A percentile compares a stretch with the other conserved stretches of the same genome.
These are phyloP conservation scores for Nicotiana tomentosiformis DNA, from an alignment of 257 asterid genomes.

Conservation along the genomic window DNA sequence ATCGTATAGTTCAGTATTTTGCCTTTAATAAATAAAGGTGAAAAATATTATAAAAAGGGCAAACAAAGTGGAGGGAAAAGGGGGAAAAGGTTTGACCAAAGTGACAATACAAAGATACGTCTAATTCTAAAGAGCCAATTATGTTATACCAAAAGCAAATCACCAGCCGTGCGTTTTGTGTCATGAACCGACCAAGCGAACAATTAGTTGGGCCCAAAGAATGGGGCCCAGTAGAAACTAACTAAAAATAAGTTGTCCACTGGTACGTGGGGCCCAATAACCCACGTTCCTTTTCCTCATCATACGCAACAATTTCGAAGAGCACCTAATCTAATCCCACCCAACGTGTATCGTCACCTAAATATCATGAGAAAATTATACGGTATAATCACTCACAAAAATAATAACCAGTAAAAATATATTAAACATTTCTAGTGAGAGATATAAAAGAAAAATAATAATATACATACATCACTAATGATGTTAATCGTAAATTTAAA, in stretches of 20 bases:
- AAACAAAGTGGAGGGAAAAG: neutral
- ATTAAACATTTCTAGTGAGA: too few relatives aligned
- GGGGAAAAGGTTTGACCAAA: constrained; percentile 6
- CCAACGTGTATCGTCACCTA: constrained; percentile 15
- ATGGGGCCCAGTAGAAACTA: neutral
- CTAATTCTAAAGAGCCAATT: constrained; percentile 3
- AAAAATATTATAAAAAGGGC: neutral
- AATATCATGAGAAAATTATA: neutral
- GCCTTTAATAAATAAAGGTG: neutral
- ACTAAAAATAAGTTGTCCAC: neutral
- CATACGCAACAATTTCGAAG: constrained; percentile 16
- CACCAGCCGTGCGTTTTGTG: constrained; percentile 12
- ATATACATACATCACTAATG: too few relatives aligned
- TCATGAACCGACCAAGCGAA: constrained; percentile 32
- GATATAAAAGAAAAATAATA: too few relatives aligned
- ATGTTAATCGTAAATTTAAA: too few relatives aligned
- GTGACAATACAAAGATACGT: neutral
- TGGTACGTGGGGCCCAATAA: neutral
- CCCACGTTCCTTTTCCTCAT: constrained; percentile 25
- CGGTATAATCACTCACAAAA: too few relatives aligned
- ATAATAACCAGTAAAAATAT: too few relatives aligned
- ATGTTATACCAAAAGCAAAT: neutral
- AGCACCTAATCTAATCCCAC: constrained; percentile 12
- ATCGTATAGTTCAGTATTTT: too few relatives aligned
- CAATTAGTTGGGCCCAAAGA: constrained; percentile 1